These are phyloP conservation scores for Penicillium sp. DNA, from an alignment of 2,329 filamentous ascomycete genomes.

Conservation along the genomic window DNA sequence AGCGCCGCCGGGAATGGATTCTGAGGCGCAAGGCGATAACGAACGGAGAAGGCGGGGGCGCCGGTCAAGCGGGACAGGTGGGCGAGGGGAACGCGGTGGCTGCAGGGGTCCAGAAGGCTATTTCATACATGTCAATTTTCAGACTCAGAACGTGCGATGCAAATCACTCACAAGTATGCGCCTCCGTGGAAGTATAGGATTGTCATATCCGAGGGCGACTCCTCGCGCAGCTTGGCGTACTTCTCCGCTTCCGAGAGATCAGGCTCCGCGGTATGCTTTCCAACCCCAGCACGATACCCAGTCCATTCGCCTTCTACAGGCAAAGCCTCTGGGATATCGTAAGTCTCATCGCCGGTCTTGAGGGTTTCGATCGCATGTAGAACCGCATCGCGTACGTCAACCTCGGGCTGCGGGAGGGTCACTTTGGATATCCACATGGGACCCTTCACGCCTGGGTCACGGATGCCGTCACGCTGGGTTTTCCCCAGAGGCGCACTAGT, in stretches of 20 bases:
- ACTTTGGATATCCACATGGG: slow-evolving; percentile 79
- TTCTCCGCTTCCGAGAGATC: slow-evolving; percentile 47
- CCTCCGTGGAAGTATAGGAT: slow-evolving; percentile 52
- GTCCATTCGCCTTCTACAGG: slow-evolving; percentile 51
- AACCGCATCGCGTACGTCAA: slow-evolving; percentile 45
- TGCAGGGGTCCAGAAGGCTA: slow-evolving; percentile 48
- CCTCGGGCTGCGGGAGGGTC: slow-evolving; percentile 58
- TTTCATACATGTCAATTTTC: background rate
- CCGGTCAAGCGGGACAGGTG: slow-evolving; percentile 43
- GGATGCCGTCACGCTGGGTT: slow-evolving; percentile 63
- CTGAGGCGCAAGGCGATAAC: slow-evolving; percentile 51
- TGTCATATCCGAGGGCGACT: slow-evolving; percentile 42
- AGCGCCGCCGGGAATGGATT: slow-evolving; percentile 50
- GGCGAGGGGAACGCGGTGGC: slow-evolving; percentile 40
- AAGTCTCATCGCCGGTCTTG: slow-evolving; percentile 41
- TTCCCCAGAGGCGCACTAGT: slow-evolving; percentile 57
- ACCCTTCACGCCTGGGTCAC: slow-evolving; percentile 71
- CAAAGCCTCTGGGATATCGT: slow-evolving; percentile 35
- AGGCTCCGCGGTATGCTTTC: slow-evolving; percentile 39
- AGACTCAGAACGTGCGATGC: background rate
- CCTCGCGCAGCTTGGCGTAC: slow-evolving; percentile 42
- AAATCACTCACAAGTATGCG: slow-evolving; percentile 43
- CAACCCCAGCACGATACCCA: slow-evolving; percentile 42
- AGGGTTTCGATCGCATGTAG: slow-evolving; percentile 41
- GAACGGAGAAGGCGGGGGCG: slow-evolving; percentile 45